phyloP scores from a whole-genome alignment of 78 protist genomes.

The Dictyostelium firmibasis region DNA sequence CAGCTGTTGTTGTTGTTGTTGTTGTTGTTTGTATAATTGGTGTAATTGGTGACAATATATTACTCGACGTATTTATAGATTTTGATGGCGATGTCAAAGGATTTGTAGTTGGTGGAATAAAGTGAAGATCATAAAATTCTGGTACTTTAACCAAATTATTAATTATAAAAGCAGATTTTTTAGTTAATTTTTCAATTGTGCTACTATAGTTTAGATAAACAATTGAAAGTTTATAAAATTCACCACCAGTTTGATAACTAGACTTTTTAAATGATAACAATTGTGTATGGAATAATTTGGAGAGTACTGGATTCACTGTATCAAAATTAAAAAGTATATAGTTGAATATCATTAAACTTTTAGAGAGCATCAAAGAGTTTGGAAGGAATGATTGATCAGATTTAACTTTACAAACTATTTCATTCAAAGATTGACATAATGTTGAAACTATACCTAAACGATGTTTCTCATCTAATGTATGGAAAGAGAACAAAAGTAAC shows the following conservation, averaged over 20 bases:
- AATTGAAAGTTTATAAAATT: background rate
- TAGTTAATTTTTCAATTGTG: background rate
- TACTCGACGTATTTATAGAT: background rate
- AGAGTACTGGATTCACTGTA: background rate
- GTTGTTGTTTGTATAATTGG: background rate
- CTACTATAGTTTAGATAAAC: background rate
- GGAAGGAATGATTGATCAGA: background rate
- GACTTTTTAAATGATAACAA: conserved; percentile 6
- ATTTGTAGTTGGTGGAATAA: background rate
- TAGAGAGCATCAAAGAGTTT: conserved; percentile 38
- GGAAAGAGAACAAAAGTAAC: conserved; percentile 26
- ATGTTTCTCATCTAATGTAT: conserved; percentile 18
- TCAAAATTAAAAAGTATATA: conserved; percentile 35
- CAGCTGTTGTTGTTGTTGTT: background rate
- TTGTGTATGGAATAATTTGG: background rate
- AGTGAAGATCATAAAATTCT: conserved; percentile 29
- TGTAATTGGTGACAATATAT: background rate
- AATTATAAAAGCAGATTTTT: background rate
- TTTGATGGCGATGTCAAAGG: background rate
- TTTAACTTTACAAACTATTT: background rate
- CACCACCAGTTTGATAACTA: background rate
- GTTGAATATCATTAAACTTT: conserved; percentile 16
- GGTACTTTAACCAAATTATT: background rate
- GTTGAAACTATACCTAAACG: conserved; percentile 7
- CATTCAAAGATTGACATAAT: background rate